A percentile compares a stretch with the other conserved stretches of the same genome.
These are phyloP conservation scores for Angophora floribunda DNA, from an alignment of 345 rosid genomes.

Conservation along the genomic window DNA sequence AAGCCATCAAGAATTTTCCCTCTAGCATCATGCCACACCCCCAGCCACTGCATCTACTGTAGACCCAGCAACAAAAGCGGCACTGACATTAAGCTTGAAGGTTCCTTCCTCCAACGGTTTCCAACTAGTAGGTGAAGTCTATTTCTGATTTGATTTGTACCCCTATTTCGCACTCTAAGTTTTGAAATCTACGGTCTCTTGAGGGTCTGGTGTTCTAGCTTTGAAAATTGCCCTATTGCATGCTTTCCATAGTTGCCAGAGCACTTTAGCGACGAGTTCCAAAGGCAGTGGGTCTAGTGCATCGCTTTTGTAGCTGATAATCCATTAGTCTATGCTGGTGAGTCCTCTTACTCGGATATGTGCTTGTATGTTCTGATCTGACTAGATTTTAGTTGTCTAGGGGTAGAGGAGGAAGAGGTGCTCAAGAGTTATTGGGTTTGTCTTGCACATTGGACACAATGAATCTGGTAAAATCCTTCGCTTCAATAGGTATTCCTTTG, in stretches of 20 bases:
- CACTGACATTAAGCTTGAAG: not conserved
- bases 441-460: not conserved
- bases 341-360: not conserved
- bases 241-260: not conserved
- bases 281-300: not conserved
- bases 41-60: fast-evolving
- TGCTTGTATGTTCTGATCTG: not conserved
- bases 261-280: not conserved
- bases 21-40: not conserved
- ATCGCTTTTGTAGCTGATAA: not conserved
- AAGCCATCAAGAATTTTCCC: not conserved
- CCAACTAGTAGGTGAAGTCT: not conserved
- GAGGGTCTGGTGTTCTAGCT: not conserved
- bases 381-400: not conserved
- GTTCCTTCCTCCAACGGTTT: fast-evolving
- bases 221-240: not conserved
- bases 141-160: not conserved
- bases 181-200: not conserved
- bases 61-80: not conserved
- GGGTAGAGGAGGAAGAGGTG: not conserved
- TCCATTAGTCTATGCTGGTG: not conserved
- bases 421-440: not conserved
- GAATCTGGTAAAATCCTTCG: not conserved
- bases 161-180: not conserved
- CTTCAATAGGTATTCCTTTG: not conserved